Conservation (phyloP, 192 early-diverging fungal genomes). For the Backusella westeae region DNA sequence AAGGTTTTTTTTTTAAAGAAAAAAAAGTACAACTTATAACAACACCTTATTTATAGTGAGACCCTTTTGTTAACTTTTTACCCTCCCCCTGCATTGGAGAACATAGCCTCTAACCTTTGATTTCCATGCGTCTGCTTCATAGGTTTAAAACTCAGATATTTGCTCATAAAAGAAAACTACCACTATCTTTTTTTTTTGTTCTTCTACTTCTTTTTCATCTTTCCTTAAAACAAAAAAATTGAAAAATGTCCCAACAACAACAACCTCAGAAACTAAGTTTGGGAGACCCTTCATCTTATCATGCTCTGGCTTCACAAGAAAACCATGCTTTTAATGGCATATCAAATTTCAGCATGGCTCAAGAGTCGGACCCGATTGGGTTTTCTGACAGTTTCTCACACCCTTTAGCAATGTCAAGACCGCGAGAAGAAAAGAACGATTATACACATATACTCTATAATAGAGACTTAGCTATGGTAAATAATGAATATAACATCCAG, state of each 20-base stretch:
- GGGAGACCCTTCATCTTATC: neutral
- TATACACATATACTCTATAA: neutral
- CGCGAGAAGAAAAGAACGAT: neutral
- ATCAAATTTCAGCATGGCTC: neutral
- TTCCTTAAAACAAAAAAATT: neutral
- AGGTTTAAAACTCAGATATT: neutral
- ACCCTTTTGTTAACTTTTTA: neutral
- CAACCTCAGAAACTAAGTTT: neutral
- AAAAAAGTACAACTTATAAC: neutral
- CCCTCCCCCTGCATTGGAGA: neutral
- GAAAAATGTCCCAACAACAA: neutral
- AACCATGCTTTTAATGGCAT: neutral
- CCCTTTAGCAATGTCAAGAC: neutral
- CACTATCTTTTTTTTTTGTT: neutral
- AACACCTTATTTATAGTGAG: constrained; percentile 1
- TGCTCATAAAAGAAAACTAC: neutral
- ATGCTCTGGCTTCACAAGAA: neutral
- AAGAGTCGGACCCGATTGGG: neutral
- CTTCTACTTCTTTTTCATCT: neutral
- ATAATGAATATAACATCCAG: neutral
- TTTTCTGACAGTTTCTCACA: constrained; percentile 4
- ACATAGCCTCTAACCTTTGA: constrained; percentile 2
- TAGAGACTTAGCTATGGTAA: neutral
- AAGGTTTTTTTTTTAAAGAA: neutral
- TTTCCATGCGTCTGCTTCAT: neutral